Percentiles rank a stretch among this genome's conserved stretches.
phyloP scores from a whole-genome alignment of 2,329 filamentous ascomycete species.

The Aaosphaeria arxii region DNA sequence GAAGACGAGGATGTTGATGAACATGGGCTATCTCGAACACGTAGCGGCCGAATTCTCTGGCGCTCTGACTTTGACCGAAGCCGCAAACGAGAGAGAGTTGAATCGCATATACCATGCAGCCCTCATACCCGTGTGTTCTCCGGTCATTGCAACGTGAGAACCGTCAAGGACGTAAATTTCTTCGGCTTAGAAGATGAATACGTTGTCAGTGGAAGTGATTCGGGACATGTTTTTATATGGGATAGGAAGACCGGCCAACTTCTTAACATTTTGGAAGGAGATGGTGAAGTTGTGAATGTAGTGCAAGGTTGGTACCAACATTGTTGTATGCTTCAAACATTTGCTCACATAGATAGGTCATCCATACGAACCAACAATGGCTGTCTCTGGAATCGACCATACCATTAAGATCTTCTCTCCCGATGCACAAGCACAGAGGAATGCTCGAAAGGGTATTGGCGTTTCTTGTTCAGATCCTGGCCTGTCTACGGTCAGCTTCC shows the following conservation, averaged over 20 bases:
- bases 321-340: conserved; percentile 29
- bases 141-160: conserved; percentile 66
- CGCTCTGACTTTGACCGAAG: conserved; percentile 49
- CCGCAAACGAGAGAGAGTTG: conserved; percentile 50
- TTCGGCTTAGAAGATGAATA: conserved; percentile 67
- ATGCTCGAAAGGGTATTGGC: conserved; percentile 57
- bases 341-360: conserved; percentile 45
- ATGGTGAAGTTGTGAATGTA: conserved; percentile 69
- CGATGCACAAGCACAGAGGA: conserved; percentile 55
- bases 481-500: conserved; percentile 40
- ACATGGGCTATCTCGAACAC: conserved; percentile 32
- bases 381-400: conserved; percentile 65
- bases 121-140: conserved; percentile 57
- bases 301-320: conserved; percentile 45
- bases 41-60: conserved; percentile 43
- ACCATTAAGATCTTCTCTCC: conserved; percentile 68
- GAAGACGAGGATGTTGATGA: conserved; percentile 30
- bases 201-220: conserved; percentile 65
- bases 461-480: conserved; percentile 49
- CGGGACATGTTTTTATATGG: conserved; percentile 68
- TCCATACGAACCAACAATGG: conserved; percentile 65
- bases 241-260: conserved; percentile 60
- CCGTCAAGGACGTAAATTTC: conserved; percentile 68
- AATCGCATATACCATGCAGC: conserved; percentile 53
- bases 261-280: conserved; percentile 64